These are phyloP conservation scores for Sutorius eximius DNA, from an alignment of 1,284 basidiomycete species.

Conservation along the genomic window DNA sequence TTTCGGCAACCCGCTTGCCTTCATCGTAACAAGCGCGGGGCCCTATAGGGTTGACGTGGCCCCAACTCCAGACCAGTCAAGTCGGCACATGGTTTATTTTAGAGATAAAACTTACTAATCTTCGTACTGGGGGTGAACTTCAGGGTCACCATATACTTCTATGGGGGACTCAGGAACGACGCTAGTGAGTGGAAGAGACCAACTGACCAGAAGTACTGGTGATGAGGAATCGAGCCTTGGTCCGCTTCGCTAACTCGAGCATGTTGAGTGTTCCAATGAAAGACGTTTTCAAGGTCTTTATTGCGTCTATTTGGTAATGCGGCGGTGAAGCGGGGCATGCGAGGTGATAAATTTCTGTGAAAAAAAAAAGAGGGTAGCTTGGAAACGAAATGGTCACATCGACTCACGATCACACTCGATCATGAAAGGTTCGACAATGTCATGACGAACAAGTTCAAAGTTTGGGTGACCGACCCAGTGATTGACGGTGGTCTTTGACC, in stretches of 20 bases:
- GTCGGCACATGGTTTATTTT: conserved; percentile 3
- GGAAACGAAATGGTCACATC: not conserved
- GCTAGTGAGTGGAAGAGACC: not conserved
- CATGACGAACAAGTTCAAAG: conserved; percentile 96
- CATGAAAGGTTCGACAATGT: conserved; percentile 95
- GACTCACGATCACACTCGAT: conserved; percentile 92
- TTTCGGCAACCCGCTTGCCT: conserved; percentile 94
- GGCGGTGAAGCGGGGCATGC: conserved; percentile 95
- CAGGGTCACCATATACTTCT: conserved; percentile 97
- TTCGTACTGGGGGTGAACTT: conserved; percentile 94
- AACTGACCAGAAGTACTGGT: conserved; percentile 83
- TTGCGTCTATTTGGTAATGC: conserved; percentile 93
- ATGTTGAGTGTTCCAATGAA: conserved; percentile 98
- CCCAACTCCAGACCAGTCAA: conserved; percentile 65
- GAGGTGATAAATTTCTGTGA: conserved; percentile 94
- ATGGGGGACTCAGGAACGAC: conserved; percentile 18
- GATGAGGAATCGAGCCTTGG: conserved; percentile 95
- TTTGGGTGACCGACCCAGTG: conserved; percentile 98
- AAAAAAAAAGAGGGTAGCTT: not conserved
- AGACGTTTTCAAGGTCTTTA: conserved; percentile 97
- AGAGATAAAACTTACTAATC: conserved; percentile 69
- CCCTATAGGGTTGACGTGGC: conserved; percentile 96
- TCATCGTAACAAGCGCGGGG: conserved; percentile 98
- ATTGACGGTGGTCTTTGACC: conserved; percentile 90
- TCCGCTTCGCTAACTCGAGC: conserved; percentile 97